Percentiles rank a stretch among this genome's conserved stretches.
Conservation (phyloP, 345 rosid species). For the Eucalyptus sp. region DNA sequence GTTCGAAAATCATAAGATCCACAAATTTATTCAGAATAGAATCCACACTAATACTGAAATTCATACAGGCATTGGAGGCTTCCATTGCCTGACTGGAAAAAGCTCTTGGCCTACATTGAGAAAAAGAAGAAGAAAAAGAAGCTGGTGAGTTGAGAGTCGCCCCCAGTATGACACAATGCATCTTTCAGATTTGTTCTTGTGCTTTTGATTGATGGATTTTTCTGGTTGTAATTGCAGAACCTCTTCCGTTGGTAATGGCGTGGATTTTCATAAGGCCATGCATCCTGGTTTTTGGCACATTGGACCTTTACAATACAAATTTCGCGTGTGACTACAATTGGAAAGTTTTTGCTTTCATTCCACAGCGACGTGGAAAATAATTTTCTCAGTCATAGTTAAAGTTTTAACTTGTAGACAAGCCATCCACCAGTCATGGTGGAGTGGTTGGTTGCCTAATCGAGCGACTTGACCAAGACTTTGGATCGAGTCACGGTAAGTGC, state of each 20-base stretch:
- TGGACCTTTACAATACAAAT: neutral
- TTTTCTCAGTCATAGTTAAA: neutral
- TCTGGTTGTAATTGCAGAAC: neutral
- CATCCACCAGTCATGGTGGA: neutral
- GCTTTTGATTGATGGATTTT: neutral
- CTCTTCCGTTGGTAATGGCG: neutral
- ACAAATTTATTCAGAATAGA: neutral
- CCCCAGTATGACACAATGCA: neutral
- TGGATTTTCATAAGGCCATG: neutral
- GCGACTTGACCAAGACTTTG: neutral
- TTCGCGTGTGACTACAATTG: neutral
- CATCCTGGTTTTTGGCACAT: neutral
- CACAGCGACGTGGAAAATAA: neutral
- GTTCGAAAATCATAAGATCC: neutral
- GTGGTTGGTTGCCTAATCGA: neutral
- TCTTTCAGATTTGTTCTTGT: neutral
- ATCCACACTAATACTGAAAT: neutral
- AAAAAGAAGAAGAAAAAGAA: slow-evolving; percentile 35
- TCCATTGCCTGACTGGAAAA: slow-evolving; percentile 24
- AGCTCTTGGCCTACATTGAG: slow-evolving; percentile 33
- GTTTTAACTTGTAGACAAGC: neutral
- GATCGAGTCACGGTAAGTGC: neutral
- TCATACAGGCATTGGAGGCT: slow-evolving; percentile 14
- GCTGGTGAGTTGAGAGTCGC: slow-evolving; percentile 2
- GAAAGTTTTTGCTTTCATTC: neutral